Evolutionary conservation across 768 basidiomycete genomes (phyloP), one percentile per base, ranked within the genome.

Genomic region (Cystobasidium tubakii): DNA sequence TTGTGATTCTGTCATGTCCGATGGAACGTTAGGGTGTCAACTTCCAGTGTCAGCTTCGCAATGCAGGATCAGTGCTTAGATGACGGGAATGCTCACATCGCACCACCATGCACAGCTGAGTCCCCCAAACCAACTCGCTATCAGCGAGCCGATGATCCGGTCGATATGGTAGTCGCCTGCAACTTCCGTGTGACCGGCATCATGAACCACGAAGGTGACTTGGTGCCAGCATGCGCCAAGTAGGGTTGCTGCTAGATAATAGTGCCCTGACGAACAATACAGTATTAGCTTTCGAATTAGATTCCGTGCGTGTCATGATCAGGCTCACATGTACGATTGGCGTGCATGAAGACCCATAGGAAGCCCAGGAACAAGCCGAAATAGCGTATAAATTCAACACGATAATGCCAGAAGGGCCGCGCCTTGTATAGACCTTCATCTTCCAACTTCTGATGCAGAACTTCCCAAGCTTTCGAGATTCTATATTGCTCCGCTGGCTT

Each of bases 71-170:
- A 17, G 42, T 62, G 76, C 33, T 73, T 73, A n/a, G 31, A n/a
- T 34, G 50, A 39, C 19, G 36, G 29, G 65, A 73, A 44, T 65
- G 87, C 92, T 83, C 78, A 94, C 93, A 81, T 93, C 86, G 46
- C 92, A 90, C 95, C 95, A 99, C 96, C 96, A 99, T 46, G 93
- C 91, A 27, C 96, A 85, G 80, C 93, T 96, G 66, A 99, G 83
- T 3, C 96, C 96, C 29, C 96, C 96, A 60, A 93, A 83, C 78
- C 88, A 91, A 80, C 92, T 86, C 0, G 95, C 90, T 55, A 97
- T 83, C 36, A 88, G 80, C 44, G 89, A 94, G 15, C 87, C 89
- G 42, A 94, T 82, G 43, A 92, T 78, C 36, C 93, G 86, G 81
- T 99, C 95, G 55, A 84, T 82, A 19, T 84, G 81, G 89, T 92